Evolutionary conservation across 805 yeast species (phyloP), one percentile per base, ranked within the genome.

Genomic region (Ogataea ramenticola): DNA sequence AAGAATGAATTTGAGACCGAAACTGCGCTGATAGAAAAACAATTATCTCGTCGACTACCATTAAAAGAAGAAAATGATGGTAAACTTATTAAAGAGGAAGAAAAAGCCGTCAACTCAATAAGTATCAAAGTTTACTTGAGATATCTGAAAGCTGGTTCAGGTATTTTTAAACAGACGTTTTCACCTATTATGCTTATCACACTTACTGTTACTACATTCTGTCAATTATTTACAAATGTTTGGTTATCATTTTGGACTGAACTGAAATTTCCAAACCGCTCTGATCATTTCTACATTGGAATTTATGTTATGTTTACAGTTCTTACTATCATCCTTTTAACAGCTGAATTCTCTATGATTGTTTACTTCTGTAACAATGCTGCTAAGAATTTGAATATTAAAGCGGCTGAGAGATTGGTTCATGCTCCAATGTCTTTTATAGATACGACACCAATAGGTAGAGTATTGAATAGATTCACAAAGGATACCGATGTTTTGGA

Each of bases 191-290:
- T 62, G 34, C 45, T 62, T 3, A 6, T 58, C 1, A 12, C 39
- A 3, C 20, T 51, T 32, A 51, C 58, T 40, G 46, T 49, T n/a
- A 67, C 73, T 40, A 73, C 75, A 1, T 82, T 80, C 57, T 67
- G 73, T 47, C 69, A 67, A 45, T 60, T 81, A 39, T 79, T 82
- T 55, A 73, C 83, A 38, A 82, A 80, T 57, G 79, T 82, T 17
- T 86, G 95, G 95, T 69, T 89, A 46, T 80, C 95, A 1, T 88
- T 82, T 62, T 88, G 96, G 96, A 70, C 82, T 4, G 71, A 69
- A 17, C 47, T 68, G 42, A 77, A 74, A 57, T 86, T 82, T 54
- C 47, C 59, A 7, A 58, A 60, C 20, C 64, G 66, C 43, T 45
- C 74, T 9, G 66, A 71, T 43, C 74, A 78, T 0, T 79, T 79